phyloP scores from a whole-genome alignment of 2,329 filamentous ascomycete genomes.

The Penicillium glabrum region DNA sequence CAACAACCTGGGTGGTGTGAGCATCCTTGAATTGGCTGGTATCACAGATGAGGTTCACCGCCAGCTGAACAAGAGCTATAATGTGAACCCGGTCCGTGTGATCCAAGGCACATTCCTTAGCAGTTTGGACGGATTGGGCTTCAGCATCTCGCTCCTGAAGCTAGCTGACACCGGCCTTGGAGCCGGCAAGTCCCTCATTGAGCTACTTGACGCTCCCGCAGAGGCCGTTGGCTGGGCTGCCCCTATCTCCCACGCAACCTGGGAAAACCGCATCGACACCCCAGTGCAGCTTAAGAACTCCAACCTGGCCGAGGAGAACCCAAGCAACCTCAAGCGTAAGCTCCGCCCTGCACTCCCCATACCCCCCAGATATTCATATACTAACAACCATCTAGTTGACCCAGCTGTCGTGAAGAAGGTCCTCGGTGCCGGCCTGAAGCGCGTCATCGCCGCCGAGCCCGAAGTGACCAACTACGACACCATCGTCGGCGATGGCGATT shows the following conservation, averaged over 20 bases:
- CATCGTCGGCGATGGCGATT: slow-evolving; percentile 87
- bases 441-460: slow-evolving; percentile 63
- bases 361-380: background rate
- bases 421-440: slow-evolving; percentile 56
- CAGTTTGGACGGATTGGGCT: slow-evolving; percentile 69
- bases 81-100: slow-evolving; percentile 61
- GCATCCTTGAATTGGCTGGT: slow-evolving; percentile 64
- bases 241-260: slow-evolving; percentile 59
- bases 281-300: slow-evolving; percentile 43
- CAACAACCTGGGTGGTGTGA: slow-evolving; percentile 70
- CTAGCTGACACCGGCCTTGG: slow-evolving; percentile 60
- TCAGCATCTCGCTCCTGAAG: slow-evolving; percentile 67
- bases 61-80: slow-evolving; percentile 59
- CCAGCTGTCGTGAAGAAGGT: slow-evolving; percentile 51
- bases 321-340: slow-evolving; percentile 56
- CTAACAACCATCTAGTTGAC: slow-evolving; percentile 45
- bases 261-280: slow-evolving; percentile 51
- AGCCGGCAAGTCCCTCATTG: slow-evolving; percentile 56
- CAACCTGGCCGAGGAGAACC: slow-evolving; percentile 45
- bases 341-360: slow-evolving; percentile 6
- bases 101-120: slow-evolving; percentile 71
- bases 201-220: slow-evolving; percentile 66
- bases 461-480: slow-evolving; percentile 71
- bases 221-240: slow-evolving; percentile 68
- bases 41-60: slow-evolving; percentile 66